phyloP scores from a whole-genome alignment of 768 basidiomycete genomes.

The Calocera viscosa region DNA sequence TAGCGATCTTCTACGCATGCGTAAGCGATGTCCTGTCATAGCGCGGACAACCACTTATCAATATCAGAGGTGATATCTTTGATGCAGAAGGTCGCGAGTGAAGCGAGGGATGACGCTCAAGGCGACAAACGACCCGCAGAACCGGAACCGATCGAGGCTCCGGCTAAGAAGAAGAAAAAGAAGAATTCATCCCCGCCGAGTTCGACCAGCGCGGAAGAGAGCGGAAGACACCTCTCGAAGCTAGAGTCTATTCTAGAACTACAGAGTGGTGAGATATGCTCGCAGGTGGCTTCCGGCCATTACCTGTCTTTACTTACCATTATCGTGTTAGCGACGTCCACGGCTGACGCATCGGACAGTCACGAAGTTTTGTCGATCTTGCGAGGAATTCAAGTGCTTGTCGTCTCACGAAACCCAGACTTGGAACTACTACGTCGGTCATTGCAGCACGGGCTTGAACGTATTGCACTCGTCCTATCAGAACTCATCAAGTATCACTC shows the following conservation, averaged over 20 bases:
- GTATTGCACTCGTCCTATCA: not conserved
- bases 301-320: no score
- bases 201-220: not conserved
- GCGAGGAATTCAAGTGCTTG: not conserved
- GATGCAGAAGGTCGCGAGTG: not conserved
- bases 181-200: not conserved
- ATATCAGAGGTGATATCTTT: not conserved
- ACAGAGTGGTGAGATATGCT: not conserved
- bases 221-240: not conserved
- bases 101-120: not conserved
- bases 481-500: not conserved
- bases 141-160: not conserved
- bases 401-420: not conserved
- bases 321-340: not conserved
- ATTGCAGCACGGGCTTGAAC: not conserved
- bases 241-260: not conserved
- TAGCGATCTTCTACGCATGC: not conserved
- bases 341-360: not conserved
- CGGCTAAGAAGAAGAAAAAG: not conserved
- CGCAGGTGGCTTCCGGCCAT: no score
- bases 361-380: not conserved
- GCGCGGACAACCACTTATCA: not conserved
- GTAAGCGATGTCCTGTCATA: not conserved
- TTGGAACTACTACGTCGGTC: not conserved
- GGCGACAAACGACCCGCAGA: not conserved